These are phyloP conservation scores for Gautieria morchelliformis DNA, from an alignment of 768 basidiomycete genomes.

Conservation along the genomic window DNA sequence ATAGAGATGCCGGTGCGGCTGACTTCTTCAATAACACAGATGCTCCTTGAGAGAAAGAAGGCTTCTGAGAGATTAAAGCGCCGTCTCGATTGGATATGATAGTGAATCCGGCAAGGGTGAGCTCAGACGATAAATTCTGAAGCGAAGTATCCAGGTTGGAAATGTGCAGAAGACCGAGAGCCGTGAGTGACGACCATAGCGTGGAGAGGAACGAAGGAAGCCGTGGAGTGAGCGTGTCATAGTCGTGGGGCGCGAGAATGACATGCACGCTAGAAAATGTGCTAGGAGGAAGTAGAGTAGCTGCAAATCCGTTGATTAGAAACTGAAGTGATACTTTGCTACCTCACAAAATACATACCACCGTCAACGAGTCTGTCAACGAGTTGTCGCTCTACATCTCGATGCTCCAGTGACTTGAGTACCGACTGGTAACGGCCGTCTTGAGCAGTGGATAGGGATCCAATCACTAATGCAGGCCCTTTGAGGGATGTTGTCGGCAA, in stretches of 20 bases:
- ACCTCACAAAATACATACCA: slow-evolving; percentile 37
- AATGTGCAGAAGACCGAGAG: slow-evolving; percentile 62
- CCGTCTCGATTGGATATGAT: slow-evolving; percentile 36
- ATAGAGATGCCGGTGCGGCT: slow-evolving; percentile 23
- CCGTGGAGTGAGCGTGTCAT: slow-evolving; percentile 43
- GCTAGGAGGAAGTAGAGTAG: slow-evolving; percentile 42
- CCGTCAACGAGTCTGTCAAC: slow-evolving; percentile 73
- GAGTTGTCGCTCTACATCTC: slow-evolving; percentile 66
- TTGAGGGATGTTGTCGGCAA: slow-evolving; percentile 9
- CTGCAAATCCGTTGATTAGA: slow-evolving; percentile 26
- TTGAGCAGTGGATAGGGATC: slow-evolving; percentile 67
- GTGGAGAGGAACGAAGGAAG: slow-evolving; percentile 48
- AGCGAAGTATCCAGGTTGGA: slow-evolving; percentile 40
- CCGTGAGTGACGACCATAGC: slow-evolving; percentile 48
- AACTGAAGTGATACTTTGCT: neutral
- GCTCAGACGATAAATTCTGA: slow-evolving; percentile 41
- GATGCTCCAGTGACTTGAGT: slow-evolving; percentile 35
- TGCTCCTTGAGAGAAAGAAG: slow-evolving; percentile 33
- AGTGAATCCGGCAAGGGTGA: slow-evolving; percentile 58
- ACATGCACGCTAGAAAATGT: slow-evolving; percentile 60
- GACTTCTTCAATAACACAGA: slow-evolving; percentile 35
- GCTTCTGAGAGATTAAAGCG: slow-evolving; percentile 63
- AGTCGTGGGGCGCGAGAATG: slow-evolving; percentile 54
- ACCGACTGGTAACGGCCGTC: slow-evolving; percentile 71
- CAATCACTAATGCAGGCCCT: slow-evolving; percentile 61